Conservation (phyloP, 176 grass and related monocot genomes). For the Bothriochloa decipiens region DNA sequence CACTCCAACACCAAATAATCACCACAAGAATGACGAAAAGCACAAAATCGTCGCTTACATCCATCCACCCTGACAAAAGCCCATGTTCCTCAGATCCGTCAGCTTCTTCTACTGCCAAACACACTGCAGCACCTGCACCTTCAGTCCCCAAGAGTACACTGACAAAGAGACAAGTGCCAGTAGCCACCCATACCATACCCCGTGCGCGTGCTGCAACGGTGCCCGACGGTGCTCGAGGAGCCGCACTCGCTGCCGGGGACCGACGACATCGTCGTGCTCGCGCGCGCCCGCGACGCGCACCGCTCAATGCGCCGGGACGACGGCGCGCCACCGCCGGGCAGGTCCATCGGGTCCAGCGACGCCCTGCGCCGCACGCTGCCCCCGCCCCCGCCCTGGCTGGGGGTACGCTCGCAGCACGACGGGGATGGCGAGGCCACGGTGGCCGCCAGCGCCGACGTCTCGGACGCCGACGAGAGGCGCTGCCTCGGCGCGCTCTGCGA, state of each 20-base stretch:
- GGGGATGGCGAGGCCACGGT: constrained; percentile 23
- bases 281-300: constrained; percentile 52
- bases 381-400: not conserved
- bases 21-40: not conserved
- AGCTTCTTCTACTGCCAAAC: not conserved
- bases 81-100: not conserved
- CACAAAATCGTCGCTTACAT: not conserved
- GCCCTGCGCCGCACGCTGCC: constrained; percentile 40
- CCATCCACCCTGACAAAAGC: not conserved
- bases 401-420: constrained; percentile 49
- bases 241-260: constrained; percentile 64
- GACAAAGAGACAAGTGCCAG: not conserved
- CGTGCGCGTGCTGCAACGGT: constrained; percentile 30
- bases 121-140: not conserved
- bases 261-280: not conserved
- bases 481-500: constrained; percentile 78
- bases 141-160: no score
- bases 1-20: not conserved
- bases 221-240: constrained; percentile 58
- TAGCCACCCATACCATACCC: not conserved
- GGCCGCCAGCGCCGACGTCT: not conserved
- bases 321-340: constrained; percentile 21
- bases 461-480: constrained; percentile 33
- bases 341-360: constrained; percentile 62
- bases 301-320: constrained; percentile 34